Base-by-base conservation (phyloP, 345 rosid genomes). In the Pugionium dolabratum region DNA sequence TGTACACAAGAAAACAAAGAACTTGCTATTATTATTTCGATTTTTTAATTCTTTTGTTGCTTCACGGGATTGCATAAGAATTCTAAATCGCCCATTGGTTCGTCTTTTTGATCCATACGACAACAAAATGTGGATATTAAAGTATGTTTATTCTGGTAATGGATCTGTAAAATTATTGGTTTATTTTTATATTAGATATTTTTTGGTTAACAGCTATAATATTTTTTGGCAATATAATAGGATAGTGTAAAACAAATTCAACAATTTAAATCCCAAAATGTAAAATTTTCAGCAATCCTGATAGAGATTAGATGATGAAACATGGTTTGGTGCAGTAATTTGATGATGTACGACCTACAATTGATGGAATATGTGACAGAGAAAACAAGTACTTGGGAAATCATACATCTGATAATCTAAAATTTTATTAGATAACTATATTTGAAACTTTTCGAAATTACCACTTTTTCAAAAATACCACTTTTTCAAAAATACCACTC, bases 11-110 rank as follows among this genome's bases (percentile, higher is more conserved):
- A 62, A 46, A 70, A 54, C 49, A 54, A 62, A 59, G 25, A 34
- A 27, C 6, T 62, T 47, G 1, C 40, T 28, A 43, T 51, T 28
- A 30, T 34, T n/a, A 41, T 29, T 11, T 1, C 41, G 5, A 29
- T 26, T 5, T 9, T 39, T 7, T 2, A 30, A 4, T 44, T 59
- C 18, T 18, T 18, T 18, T 18, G 18, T 53, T 62, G 26, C 67
- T 59, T 66, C 77, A 73, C 77, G 77, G 67, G 77, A 45, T 46
- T 66, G 72, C 77, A 66, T 66, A 73, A 53, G 58, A 66, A 53
- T 53, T 61, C 32, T 60, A 40, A 52, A 67, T 49, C 68, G 51
- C 59, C 72, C 67, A 54, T 53, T 66, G 67, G 63, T 66, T 52
- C 29, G 25, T 51, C 54, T 2, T 2, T 39, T 49, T 57, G 60